A percentile compares a stretch with the other conserved stretches of the same genome.
Conservation (phyloP, 108 stramenopile species). For the Skeletonema menzelii region DNA sequence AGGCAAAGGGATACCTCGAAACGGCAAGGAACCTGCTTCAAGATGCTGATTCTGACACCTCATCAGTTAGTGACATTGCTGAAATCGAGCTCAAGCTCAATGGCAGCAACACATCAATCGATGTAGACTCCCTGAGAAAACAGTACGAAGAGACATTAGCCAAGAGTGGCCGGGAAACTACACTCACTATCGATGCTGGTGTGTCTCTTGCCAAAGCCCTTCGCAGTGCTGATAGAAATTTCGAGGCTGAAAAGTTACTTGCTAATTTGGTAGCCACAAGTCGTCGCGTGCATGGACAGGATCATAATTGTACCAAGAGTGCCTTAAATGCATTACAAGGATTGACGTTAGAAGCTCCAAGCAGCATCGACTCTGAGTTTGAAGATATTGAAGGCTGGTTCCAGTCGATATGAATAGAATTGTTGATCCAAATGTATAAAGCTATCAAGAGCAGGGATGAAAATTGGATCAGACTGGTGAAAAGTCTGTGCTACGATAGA, state of each 20-base stretch:
- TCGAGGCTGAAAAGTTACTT: constrained; percentile 1
- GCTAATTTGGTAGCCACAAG: not conserved
- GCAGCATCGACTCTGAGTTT: too few relatives aligned
- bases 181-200: not conserved
- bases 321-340: not conserved
- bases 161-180: too few relatives aligned
- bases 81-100: not conserved
- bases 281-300: not conserved
- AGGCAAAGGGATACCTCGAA: not conserved
- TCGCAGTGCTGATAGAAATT: not conserved
- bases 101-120: not conserved
- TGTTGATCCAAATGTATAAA: too few relatives aligned
- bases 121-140: too few relatives aligned
- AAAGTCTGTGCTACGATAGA: too few relatives aligned
- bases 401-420: too few relatives aligned
- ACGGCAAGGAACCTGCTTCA: not conserved
- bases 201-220: not conserved
- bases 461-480: too few relatives aligned
- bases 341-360: too few relatives aligned
- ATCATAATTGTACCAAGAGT: not conserved
- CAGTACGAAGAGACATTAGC: too few relatives aligned
- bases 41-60: not conserved
- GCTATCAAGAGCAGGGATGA: too few relatives aligned
- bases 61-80: not conserved
- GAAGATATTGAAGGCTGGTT: too few relatives aligned